phyloP scores from a whole-genome alignment of 2,329 filamentous ascomycete genomes.

The Paraphaeosphaeria sporulosa region DNA sequence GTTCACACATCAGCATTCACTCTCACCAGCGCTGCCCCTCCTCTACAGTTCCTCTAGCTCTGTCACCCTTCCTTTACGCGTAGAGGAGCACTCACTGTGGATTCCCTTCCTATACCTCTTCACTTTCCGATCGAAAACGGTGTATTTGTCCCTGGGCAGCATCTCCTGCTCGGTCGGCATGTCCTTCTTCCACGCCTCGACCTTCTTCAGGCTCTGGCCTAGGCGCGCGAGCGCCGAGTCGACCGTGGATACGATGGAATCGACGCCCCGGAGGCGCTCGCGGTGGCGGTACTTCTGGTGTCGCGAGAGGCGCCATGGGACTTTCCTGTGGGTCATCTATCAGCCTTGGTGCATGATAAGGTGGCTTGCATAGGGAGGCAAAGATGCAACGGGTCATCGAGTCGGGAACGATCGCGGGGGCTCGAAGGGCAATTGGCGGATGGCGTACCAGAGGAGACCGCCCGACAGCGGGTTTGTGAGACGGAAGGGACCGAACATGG shows the following conservation, averaged over 20 bases:
- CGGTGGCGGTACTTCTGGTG: conserved; percentile 57
- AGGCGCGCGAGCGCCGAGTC: conserved; percentile 78
- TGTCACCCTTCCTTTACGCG: not conserved
- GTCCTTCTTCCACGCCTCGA: conserved; percentile 91
- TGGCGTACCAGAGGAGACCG: conserved; percentile 47
- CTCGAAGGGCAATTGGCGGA: not conserved
- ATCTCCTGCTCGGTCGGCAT: conserved; percentile 98
- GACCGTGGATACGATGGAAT: conserved; percentile 84
- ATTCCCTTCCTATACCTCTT: conserved; percentile 97
- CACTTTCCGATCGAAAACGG: conserved; percentile 94
- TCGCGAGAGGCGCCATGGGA: conserved; percentile 91
- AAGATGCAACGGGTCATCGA: conserved; percentile 3
- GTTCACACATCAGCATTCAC: conserved; percentile 67
- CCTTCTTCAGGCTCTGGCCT: conserved; percentile 72
- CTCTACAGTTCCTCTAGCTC: not conserved
- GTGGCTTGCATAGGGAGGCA: conserved; percentile 11
- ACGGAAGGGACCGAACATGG: conserved; percentile 51
- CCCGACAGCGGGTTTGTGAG: conserved; percentile 50
- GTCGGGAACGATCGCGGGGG: not conserved
- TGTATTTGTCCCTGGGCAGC: conserved; percentile 96
- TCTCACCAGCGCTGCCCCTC: not conserved
- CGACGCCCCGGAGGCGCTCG: conserved; percentile 69
- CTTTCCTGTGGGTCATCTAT: conserved; percentile 71
- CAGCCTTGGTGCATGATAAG: not conserved
- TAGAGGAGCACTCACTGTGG: conserved; percentile 74